Evolutionary conservation across 2,329 filamentous ascomycete genomes (phyloP).

Genomic region (Penicillium corylophilum): DNA sequence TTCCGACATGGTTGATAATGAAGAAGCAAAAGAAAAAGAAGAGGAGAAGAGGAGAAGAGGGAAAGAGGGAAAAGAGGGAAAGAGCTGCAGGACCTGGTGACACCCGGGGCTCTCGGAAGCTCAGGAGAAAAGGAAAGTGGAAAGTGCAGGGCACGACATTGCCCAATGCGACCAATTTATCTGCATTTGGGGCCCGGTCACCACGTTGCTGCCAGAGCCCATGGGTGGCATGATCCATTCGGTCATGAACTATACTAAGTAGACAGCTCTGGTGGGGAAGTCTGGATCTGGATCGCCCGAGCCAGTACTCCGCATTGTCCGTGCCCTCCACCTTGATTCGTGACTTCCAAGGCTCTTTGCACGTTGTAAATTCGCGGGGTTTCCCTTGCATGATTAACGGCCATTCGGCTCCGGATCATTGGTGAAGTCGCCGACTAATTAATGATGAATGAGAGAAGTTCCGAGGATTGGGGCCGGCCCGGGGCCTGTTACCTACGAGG

Average conservation of each 20-base stretch:
- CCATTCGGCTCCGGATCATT: not conserved
- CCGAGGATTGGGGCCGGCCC: not conserved
- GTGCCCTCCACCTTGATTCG: not conserved
- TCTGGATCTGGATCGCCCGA: not conserved
- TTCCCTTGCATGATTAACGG: not conserved
- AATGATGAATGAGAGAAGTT: not conserved
- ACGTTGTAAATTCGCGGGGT: not conserved
- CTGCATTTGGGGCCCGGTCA: not conserved
- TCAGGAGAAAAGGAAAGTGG: not conserved
- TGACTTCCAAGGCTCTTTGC: not conserved
- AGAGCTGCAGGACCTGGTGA: not conserved
- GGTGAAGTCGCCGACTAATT: not conserved
- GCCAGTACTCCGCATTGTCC: not conserved
- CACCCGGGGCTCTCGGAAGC: conserved; percentile 1
- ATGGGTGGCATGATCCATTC: not conserved
- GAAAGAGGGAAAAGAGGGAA: conserved; percentile 5
- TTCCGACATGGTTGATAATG: conserved; percentile 22
- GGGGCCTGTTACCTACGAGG: too few species aligned
- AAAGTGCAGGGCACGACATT: not conserved
- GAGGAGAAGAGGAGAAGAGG: not conserved
- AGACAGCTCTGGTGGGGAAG: not conserved
- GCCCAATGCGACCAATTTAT: not conserved
- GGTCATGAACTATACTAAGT: not conserved
- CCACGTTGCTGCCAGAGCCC: not conserved
- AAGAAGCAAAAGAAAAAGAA: not conserved